These are phyloP conservation scores for Albophoma yamanashiensis DNA, from an alignment of 2,329 filamentous ascomycete species.

Conservation along the genomic window DNA sequence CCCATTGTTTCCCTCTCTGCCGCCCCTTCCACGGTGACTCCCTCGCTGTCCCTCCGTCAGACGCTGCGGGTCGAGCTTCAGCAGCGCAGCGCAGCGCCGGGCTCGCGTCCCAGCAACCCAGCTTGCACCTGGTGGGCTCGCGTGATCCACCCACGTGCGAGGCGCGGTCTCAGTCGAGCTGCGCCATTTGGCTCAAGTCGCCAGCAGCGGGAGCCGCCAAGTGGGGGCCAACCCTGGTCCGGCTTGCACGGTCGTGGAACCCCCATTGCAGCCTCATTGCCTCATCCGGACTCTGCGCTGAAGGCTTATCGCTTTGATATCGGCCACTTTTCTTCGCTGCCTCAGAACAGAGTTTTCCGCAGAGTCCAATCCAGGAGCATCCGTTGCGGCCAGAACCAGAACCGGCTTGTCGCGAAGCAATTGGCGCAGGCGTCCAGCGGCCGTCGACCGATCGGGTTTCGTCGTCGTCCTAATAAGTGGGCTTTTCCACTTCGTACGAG, in stretches of 20 bases:
- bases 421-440: background rate
- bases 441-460: background rate
- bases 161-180: constrained; percentile 5
- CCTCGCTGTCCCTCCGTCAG: background rate
- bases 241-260: constrained; percentile 1
- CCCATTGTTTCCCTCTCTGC: background rate
- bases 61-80: background rate
- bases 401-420: background rate
- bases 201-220: constrained; percentile 1
- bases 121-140: constrained; percentile 2
- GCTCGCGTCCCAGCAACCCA: constrained; percentile 1
- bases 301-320: constrained; percentile 6
- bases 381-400: background rate
- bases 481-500: background rate
- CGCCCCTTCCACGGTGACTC: background rate
- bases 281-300: constrained; percentile 8
- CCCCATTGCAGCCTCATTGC: constrained; percentile 5
- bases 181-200: constrained; percentile 1
- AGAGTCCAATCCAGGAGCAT: background rate
- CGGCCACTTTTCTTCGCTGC: constrained; percentile 6
- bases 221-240: constrained; percentile 6
- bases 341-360: constrained; percentile 7
- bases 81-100: background rate
- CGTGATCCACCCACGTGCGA: constrained; percentile 12
- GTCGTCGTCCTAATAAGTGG: background rate